These are phyloP conservation scores for Neospermospora avenae DNA, from an alignment of 2,329 filamentous ascomycete genomes.

Conservation along the genomic window DNA sequence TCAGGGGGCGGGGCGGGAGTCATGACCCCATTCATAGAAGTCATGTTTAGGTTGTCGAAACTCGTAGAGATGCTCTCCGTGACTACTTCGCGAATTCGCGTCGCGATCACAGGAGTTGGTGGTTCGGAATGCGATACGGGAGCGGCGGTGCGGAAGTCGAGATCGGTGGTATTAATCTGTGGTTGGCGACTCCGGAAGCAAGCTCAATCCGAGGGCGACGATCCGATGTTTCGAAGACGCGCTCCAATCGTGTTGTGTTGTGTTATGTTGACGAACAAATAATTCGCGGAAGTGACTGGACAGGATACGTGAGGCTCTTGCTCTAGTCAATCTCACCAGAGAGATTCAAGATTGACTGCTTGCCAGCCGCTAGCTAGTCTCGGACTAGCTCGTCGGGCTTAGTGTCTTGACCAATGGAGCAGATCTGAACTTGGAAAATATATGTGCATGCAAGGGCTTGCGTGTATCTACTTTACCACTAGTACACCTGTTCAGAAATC, in stretches of 20 bases:
- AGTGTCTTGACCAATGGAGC: too few relatives aligned
- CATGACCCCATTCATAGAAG: conserved; percentile 41
- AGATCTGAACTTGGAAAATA: too few relatives aligned
- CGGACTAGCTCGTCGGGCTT: too few relatives aligned
- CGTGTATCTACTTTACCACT: too few relatives aligned
- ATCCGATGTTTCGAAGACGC: not conserved
- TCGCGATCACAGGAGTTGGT: conserved; percentile 4
- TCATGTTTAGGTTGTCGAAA: conserved; percentile 28
- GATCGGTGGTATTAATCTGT: not conserved
- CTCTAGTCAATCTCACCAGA: not conserved
- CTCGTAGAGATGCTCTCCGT: conserved; percentile 9
- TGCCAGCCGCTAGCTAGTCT: too few relatives aligned
- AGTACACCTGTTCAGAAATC: too few relatives aligned
- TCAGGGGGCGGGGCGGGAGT: conserved; percentile 36
- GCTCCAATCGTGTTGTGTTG: not conserved
- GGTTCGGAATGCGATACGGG: conserved; percentile 14
- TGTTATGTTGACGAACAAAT: not conserved
- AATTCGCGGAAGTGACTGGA: not conserved
- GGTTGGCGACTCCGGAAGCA: not conserved
- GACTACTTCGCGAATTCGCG: conserved; percentile 1
- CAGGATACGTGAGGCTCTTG: not conserved
- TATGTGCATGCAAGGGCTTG: too few relatives aligned
- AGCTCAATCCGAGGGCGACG: not conserved
- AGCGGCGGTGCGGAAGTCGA: not conserved
- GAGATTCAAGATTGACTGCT: too few relatives aligned